Base-by-base conservation (phyloP, 306 rosid genomes). In the Lotus japonicus region DNA sequence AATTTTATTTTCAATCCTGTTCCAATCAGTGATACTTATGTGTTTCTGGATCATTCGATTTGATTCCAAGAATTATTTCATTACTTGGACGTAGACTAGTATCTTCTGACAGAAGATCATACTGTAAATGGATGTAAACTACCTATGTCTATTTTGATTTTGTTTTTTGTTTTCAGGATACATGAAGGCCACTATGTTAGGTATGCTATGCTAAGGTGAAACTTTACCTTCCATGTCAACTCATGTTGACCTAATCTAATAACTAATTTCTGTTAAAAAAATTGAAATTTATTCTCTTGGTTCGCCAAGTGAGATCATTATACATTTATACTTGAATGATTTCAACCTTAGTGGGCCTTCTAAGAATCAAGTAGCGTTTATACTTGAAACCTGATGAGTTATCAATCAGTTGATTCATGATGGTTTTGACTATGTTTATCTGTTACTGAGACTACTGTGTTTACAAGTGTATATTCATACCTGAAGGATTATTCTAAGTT, bases 211-310 rank as follows among this genome's bases (percentile, higher is more conserved):
- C 44, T 52, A 68, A 23, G 23, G 55, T 60, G 67, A 36, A 31
- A 31, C 42, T 73, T 44, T 45, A 41, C 13, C 61, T 49, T 13
- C 38, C 71, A 14, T 54, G 19, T 62, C 28, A 64, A 55, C 57
- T 46, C 68, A 57, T 62, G 54, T 63, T 58, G 65, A 74, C 80
- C 31, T 62, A 45, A 19, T 53, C 52, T 5, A 68, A 50, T 49
- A 38, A 39, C 31, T 41, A 64, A 18, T 16, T 58, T 48, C 52
- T 51, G 9, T 28, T 49, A 6, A 21, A 71, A 21, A 48, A 58
- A 12, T 14, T 46, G 41, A 16, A 73, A 52, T n/a, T 72, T 58
- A 23, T 39, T 21, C 65, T 62, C 10, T 16, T 41, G 59, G 64
- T 33, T 55, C 44, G 52, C 6, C 23, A 18, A 55, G 45, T 49